Evolutionary conservation across 306 rosid species (phyloP), one percentile per base, ranked within the genome.

Genomic region (Quercus aquifolioides): DNA sequence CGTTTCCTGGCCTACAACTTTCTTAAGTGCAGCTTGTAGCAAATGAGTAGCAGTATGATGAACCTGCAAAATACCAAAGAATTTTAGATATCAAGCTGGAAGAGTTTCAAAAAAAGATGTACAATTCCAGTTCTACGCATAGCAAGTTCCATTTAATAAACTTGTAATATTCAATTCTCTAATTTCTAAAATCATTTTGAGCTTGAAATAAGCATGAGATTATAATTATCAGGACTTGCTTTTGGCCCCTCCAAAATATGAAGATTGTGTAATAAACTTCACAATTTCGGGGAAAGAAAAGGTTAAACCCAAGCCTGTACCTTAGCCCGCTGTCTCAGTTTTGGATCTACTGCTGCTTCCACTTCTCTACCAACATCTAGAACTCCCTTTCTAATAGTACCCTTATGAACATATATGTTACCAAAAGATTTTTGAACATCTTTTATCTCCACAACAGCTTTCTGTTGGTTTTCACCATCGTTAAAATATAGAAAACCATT

Each of bases 41-140:
- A 94, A 88, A 90, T 94, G 97, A 71, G 99, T 92, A 68, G 99
- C 92, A 70, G 99, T 94, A 72, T 94, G 99, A 90, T 94, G 99
- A 85, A 90, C 99, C 99, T 94, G 83, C 35, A 86, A 84, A 82
- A 74, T 55, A 72, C 76, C 63, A 73, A 57, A 52, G 18, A 46
- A 62, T 80, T 74, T 74, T 55, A 83, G 62, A 41, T 55, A 64
- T 51, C 23, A 79, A 87, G 71, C 69, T 77, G 28, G 76, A 77
- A 25, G 43, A 25, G 17, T 73, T 55, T n/a, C 31, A 25, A 80
- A 21, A 4, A 69, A 0, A 14, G 10, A 25, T 21, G 25, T 18
- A 26, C 0, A 17, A 7, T 46, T 20, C 31, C 4, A 17, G 1
- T 20, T 38, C 54, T 43, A 70, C 5, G 68, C 18, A 8, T 54